Percentiles rank a stretch among this genome's conserved stretches.
These are phyloP conservation scores for Cubamyces sp. DNA, from an alignment of 768 basidiomycete species.

Conservation along the genomic window DNA sequence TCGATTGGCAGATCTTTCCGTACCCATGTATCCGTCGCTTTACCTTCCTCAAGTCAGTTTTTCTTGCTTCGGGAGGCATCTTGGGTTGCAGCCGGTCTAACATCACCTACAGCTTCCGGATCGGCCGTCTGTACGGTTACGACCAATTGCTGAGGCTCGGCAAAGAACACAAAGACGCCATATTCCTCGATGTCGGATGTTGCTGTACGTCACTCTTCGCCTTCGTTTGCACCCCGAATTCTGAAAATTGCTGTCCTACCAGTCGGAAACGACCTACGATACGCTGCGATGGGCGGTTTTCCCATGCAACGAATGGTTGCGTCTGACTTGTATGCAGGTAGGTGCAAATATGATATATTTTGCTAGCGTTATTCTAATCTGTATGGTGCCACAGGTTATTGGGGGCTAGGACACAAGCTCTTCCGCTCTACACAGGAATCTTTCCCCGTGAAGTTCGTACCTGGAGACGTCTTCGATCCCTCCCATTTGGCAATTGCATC, in stretches of 20 bases:
- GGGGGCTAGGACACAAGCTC: conserved; percentile 64
- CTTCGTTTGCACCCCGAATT: background rate
- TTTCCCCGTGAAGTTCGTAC: conserved; percentile 58
- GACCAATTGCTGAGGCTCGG: conserved; percentile 6
- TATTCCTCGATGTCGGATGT: conserved; percentile 23
- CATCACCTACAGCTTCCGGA: background rate
- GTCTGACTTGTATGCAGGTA: conserved; percentile 41
- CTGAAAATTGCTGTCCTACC: background rate
- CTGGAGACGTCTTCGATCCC: conserved; percentile 58
- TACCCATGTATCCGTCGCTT: conserved; percentile 32
- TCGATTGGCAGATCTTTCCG: conserved; percentile 19
- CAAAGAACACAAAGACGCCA: conserved; percentile 6
- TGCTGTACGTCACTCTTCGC: conserved; percentile 12
- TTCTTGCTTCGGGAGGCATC: too few species aligned
- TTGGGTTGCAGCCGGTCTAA: background rate
- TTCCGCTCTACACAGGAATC: conserved; percentile 55
- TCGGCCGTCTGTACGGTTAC: conserved; percentile 24
- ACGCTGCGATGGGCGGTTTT: conserved; percentile 43
- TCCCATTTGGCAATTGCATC: conserved; percentile 39
- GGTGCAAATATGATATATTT: background rate
- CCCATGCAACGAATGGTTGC: conserved; percentile 41
- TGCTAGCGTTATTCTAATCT: background rate
- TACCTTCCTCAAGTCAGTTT: conserved; percentile 23
- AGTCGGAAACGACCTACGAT: conserved; percentile 46
- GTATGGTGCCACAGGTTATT: conserved; percentile 47